Evolutionary conservation across 2,329 filamentous ascomycete species (phyloP), one percentile per base, ranked within the genome.

Genomic region (Hypomyces perniciosus): DNA sequence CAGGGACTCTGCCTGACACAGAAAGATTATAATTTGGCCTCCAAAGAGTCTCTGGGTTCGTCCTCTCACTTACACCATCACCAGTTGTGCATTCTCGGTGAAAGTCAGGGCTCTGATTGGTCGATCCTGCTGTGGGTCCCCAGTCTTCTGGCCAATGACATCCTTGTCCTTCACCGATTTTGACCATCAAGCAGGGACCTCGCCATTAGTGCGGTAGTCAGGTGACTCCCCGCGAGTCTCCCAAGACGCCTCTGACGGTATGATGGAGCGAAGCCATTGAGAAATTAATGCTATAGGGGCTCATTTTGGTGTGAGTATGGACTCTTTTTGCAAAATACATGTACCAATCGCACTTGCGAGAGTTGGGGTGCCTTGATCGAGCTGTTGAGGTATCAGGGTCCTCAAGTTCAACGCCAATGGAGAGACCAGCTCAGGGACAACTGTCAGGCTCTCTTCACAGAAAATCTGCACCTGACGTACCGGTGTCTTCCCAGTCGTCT

Each of bases 21-120:
- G 60, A 62, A 65, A 61, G 65, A 62, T 67, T 69, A 69, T 70
- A 69, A 68, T 67, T 62, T 64, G 65, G 62, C 61, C 59, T 65
- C 59, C 59, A 60, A 60, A 62, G 61, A 63, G 65, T 59, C 60
- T 68, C 65, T 68, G 61, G 59, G 38, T 61, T 61, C 53, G 44
- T 45, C 43, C 43, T 40, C 20, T 55, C 52, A 70, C 68, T 70
- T 70, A 70, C 68, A 70, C 67, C 64, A 63, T 64, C 65, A 58
- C 58, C 56, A 59, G 47, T 54, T 58, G 57, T 50, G 60, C 62
- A 63, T 64, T 64, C 57, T 62, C 64, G 64, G 63, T 66, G 57
- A 37, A 45, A 47, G 51, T 56, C 41, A 57, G 60, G 58, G 52
- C 34, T 10, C 26, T 64, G 60, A 67, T 68, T 66, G 64, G 65